These are phyloP conservation scores for Arabidopsis suecica DNA, from an alignment of 345 rosid genomes.

Conservation along the genomic window DNA sequence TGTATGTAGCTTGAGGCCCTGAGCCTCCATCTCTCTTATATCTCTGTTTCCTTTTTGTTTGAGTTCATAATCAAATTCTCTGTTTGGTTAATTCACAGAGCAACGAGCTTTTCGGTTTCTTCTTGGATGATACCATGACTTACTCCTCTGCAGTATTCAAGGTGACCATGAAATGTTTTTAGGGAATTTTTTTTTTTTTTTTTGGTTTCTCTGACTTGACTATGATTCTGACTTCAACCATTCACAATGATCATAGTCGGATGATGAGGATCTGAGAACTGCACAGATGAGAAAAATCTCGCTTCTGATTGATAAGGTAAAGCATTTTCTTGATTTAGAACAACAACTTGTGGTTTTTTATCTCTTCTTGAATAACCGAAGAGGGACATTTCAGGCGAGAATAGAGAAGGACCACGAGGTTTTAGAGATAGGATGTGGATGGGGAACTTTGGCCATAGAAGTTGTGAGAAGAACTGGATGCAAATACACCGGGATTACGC, in stretches of 20 bases:
- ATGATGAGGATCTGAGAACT: conserved; percentile 66
- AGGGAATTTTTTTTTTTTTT: background rate
- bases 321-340: conserved; percentile 14
- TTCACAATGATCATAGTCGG: conserved; percentile 44
- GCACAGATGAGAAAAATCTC: conserved; percentile 83
- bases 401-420: conserved; percentile 64
- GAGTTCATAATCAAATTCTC: background rate
- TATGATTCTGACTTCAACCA: conserved; percentile 8
- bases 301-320: conserved; percentile 73
- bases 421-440: conserved; percentile 91
- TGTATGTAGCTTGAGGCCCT: conserved; percentile 48
- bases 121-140: conserved; percentile 90
- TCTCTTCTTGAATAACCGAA: conserved; percentile 10
- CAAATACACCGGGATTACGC: conserved; percentile 81
- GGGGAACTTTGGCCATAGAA: conserved; percentile 94
- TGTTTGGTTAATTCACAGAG: conserved; percentile 54
- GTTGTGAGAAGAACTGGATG: conserved; percentile 87
- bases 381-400: conserved; percentile 53
- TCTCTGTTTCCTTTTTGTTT: background rate
- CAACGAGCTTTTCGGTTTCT: conserved; percentile 74
- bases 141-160: conserved; percentile 87
- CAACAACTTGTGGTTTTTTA: background rate
- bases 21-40: background rate
- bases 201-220: conserved; percentile 11
- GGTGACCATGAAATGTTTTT: conserved; percentile 47